A percentile compares a stretch with the other conserved stretches of the same genome.
Evolutionary conservation across 2,329 filamentous ascomycete genomes (phyloP).

Genomic region (Fusarium marasasianum): DNA sequence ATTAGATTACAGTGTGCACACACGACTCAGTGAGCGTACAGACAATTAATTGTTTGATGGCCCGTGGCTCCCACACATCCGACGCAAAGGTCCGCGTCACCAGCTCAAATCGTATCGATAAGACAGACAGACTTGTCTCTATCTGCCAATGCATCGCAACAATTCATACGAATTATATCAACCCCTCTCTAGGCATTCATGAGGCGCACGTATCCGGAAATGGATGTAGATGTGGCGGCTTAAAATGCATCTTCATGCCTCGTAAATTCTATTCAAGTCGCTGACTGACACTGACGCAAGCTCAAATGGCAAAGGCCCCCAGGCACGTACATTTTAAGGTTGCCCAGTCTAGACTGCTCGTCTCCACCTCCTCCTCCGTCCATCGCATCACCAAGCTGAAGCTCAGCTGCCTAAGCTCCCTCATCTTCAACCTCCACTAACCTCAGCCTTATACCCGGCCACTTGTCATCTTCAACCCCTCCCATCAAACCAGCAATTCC

Average conservation of each 20-base stretch:
- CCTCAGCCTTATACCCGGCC: neutral
- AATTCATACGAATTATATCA: neutral
- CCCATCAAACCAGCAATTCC: neutral
- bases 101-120: neutral
- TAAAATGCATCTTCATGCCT: neutral
- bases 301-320: constrained; percentile 5
- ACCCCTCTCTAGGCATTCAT: neutral
- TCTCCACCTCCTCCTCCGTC: constrained; percentile 35
- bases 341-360: neutral
- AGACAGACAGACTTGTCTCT: neutral
- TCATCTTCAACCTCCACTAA: constrained; percentile 1
- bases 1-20: neutral
- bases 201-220: constrained; percentile 9
- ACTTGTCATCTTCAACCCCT: constrained; percentile 27
- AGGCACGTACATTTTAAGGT: constrained; percentile 12
- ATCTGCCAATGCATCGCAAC: neutral
- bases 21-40: neutral
- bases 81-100: neutral
- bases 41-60: neutral
- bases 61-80: constrained; percentile 6
- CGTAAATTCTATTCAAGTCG: neutral
- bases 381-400: constrained; percentile 31
- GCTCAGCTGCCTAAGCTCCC: constrained; percentile 19
- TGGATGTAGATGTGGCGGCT: constrained; percentile 34
- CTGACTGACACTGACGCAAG: constrained; percentile 41